phyloP scores from a whole-genome alignment of 306 rosid species.

The Vicia villosa region DNA sequence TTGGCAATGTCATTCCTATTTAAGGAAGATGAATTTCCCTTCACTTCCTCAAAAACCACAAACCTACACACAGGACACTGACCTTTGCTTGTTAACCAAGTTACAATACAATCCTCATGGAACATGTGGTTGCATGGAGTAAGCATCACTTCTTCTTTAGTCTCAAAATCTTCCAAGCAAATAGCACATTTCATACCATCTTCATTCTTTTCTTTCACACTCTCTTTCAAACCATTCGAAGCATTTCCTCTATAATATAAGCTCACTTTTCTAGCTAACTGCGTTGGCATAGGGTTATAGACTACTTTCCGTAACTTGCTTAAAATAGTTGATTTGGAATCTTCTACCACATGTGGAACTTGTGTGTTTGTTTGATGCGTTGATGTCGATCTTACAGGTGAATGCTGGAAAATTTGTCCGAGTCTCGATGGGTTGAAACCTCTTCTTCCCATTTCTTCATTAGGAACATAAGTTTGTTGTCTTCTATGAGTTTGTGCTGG shows the following conservation, averaged over 20 bases:
- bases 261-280: constrained; percentile 43
- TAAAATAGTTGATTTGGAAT: constrained; percentile 49
- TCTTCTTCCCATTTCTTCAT: constrained; percentile 35
- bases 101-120: constrained; percentile 81
- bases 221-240: constrained; percentile 21
- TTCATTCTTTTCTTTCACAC: constrained; percentile 41
- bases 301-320: constrained; percentile 58
- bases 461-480: constrained; percentile 28
- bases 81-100: constrained; percentile 68
- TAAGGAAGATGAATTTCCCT: constrained; percentile 32
- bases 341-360: constrained; percentile 30
- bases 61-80: constrained; percentile 83
- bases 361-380: constrained; percentile 36
- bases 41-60: constrained; percentile 43
- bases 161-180: constrained; percentile 82
- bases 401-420: constrained; percentile 26
- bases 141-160: constrained; percentile 60
- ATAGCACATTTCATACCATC: constrained; percentile 62
- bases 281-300: constrained; percentile 51
- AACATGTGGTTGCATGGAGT: constrained; percentile 91
- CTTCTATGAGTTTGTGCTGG: constrained; percentile 30
- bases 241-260: constrained; percentile 54
- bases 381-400: constrained; percentile 36
- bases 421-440: constrained; percentile 34
- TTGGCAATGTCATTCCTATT: constrained; percentile 10